These are phyloP conservation scores for Lactarius akahatsu DNA, from an alignment of 768 basidiomycete species.

Conservation along the genomic window DNA sequence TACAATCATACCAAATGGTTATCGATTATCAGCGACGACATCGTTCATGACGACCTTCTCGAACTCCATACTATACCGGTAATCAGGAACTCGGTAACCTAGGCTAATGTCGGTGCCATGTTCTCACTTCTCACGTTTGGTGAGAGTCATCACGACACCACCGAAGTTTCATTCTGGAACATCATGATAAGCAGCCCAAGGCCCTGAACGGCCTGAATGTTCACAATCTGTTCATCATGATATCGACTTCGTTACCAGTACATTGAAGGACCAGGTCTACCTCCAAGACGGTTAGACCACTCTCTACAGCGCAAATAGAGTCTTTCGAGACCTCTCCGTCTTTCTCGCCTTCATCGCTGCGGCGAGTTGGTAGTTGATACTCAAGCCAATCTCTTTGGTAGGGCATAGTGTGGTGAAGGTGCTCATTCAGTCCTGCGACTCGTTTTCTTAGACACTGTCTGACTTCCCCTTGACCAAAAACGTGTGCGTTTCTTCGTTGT, in stretches of 20 bases:
- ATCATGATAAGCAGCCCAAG: background rate
- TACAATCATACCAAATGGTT: background rate
- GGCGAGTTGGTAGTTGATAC: constrained; percentile 34
- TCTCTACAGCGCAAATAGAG: constrained; percentile 23
- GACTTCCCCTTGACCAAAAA: constrained; percentile 9
- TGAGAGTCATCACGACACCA: background rate
- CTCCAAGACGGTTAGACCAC: background rate
- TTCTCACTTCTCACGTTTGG: background rate
- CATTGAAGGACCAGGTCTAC: constrained; percentile 5
- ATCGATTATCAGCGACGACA: background rate
- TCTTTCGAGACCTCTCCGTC: constrained; percentile 31
- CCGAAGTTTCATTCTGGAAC: background rate
- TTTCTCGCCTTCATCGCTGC: constrained; percentile 23
- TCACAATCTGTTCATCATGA: background rate
- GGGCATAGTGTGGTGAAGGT: constrained; percentile 35
- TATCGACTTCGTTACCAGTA: background rate
- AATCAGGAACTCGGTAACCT: background rate
- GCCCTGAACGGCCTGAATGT: background rate
- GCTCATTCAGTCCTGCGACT: constrained; percentile 34
- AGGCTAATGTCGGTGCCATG: background rate
- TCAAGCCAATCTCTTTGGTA: constrained; percentile 34
- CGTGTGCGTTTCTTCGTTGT: too few relatives aligned
- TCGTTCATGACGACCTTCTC: background rate
- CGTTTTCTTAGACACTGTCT: constrained; percentile 30
- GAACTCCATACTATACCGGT: background rate